Conservation (phyloP, 148 eudicot genomes). For the Heliamphora exappendiculata region DNA sequence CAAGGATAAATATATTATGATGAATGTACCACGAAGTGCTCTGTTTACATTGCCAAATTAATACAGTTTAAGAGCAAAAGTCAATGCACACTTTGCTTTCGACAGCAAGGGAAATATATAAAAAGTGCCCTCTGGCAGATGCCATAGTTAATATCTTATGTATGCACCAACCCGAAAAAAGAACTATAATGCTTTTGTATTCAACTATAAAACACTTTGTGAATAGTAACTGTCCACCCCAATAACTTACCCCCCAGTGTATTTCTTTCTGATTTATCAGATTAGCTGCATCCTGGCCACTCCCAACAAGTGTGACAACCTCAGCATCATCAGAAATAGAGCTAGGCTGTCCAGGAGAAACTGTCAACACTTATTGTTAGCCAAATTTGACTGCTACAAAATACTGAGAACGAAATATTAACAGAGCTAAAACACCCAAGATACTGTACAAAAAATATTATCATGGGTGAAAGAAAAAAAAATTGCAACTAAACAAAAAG, state of each 20-base stretch:
- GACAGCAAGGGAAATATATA: not conserved
- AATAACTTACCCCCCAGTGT: conserved; percentile 87
- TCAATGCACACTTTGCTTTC: not conserved
- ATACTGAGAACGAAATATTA: not conserved
- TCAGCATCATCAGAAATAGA: conserved; percentile 83
- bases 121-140: not conserved
- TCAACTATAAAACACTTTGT: not conserved
- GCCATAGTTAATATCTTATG: not conserved
- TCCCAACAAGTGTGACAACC: conserved; percentile 73
- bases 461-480: not conserved
- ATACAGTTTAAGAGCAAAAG: not conserved
- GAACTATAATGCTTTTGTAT: not conserved
- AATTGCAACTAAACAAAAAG: not conserved
- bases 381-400: not conserved
- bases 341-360: conserved; percentile 82
- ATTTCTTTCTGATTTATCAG: conserved; percentile 90
- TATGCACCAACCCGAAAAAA: not conserved
- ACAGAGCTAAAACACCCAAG: not conserved
- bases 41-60: not conserved
- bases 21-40: not conserved
- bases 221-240: not conserved
- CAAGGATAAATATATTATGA: not conserved
- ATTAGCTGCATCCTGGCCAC: conserved; percentile 90
- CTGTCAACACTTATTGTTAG: conserved; percentile 33
- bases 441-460: not conserved